A percentile compares a stretch with the other conserved stretches of the same genome.
Conservation (phyloP, 805 yeast genomes). For the Myxozyma melibiosi region DNA sequence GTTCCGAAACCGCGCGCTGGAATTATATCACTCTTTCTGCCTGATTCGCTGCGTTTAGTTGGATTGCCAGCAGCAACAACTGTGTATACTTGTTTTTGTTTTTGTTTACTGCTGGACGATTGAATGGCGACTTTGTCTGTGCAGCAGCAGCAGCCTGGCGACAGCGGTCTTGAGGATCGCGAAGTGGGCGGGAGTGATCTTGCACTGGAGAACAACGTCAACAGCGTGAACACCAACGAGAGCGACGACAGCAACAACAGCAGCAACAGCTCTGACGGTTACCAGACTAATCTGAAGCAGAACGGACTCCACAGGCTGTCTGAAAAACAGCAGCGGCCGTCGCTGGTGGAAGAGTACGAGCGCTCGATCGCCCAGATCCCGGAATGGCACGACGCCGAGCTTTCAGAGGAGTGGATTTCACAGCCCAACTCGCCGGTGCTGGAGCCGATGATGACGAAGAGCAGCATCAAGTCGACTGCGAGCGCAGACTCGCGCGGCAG, state of each 20-base stretch:
- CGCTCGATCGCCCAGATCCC: constrained; percentile 18
- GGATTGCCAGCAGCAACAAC: too few relatives aligned
- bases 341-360: constrained; percentile 17
- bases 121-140: too few relatives aligned
- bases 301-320: not conserved
- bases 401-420: constrained; percentile 33
- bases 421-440: constrained; percentile 25
- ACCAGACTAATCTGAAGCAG: not conserved
- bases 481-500: constrained; percentile 1
- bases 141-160: too few relatives aligned
- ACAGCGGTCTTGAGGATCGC: too few relatives aligned
- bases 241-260: not conserved
- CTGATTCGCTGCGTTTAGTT: too few relatives aligned
- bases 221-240: not conserved
- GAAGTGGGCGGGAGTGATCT: not conserved
- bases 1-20: too few relatives aligned
- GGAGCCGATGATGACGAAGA: not conserved
- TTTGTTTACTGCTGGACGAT: too few relatives aligned
- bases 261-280: not conserved
- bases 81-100: too few relatives aligned
- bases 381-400: constrained; percentile 31
- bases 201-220: not conserved
- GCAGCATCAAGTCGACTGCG: not conserved
- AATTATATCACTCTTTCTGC: too few relatives aligned
- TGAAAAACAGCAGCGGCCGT: not conserved